Percentiles rank a stretch among this genome's conserved stretches.
phyloP scores from a whole-genome alignment of 805 yeast genomes.

The Yamadazyma philogaea region DNA sequence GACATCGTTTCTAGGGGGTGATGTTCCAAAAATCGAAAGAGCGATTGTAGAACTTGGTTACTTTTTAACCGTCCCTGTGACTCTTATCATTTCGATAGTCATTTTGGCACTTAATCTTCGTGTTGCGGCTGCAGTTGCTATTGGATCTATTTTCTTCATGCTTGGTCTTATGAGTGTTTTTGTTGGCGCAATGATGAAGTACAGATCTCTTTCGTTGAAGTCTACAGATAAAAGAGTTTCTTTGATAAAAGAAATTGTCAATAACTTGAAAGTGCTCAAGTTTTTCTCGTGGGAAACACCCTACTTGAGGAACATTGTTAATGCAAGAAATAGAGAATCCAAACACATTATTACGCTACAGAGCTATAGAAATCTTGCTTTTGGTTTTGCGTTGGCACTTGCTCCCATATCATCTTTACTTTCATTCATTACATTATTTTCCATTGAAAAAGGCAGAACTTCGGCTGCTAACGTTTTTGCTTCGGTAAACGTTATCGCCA shows the following conservation, averaged over 20 bases:
- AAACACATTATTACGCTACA: constrained; percentile 57
- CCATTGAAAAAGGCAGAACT: constrained; percentile 24
- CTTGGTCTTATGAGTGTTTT: constrained; percentile 40
- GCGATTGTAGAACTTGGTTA: constrained; percentile 64
- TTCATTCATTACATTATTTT: constrained; percentile 36
- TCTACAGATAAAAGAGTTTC: constrained; percentile 76
- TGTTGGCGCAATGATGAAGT: constrained; percentile 45
- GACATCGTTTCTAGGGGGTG: constrained; percentile 76
- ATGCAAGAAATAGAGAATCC: constrained; percentile 61
- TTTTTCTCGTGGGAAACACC: constrained; percentile 91
- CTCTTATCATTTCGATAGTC: constrained; percentile 58
- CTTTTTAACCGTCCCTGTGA: constrained; percentile 58
- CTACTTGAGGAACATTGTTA: constrained; percentile 53
- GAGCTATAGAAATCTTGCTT: constrained; percentile 53
- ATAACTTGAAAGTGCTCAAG: constrained; percentile 75
- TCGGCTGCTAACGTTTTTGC: constrained; percentile 66
- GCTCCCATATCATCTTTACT: constrained; percentile 71
- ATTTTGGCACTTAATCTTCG: constrained; percentile 68
- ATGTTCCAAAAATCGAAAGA: constrained; percentile 72
- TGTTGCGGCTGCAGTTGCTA: constrained; percentile 66
- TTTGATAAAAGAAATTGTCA: constrained; percentile 71
- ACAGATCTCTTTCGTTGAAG: constrained; percentile 53
- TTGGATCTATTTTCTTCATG: constrained; percentile 52
- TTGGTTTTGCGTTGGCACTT: constrained; percentile 62
- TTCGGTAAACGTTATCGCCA: constrained; percentile 62